Evolutionary conservation across 345 rosid genomes (phyloP).

Genomic region (Populus tremula): DNA sequence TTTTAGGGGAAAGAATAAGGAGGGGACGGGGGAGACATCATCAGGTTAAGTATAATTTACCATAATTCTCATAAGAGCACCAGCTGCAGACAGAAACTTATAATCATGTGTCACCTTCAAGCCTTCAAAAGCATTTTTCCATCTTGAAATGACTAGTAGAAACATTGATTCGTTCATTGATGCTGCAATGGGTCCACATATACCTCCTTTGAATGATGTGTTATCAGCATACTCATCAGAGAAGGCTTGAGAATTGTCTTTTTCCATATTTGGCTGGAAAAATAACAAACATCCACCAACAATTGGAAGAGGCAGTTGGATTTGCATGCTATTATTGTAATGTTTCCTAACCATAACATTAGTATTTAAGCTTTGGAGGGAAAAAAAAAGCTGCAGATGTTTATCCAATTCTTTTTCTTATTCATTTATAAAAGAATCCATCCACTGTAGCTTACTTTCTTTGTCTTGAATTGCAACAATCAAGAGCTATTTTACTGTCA

Average conservation of each 20-base stretch:
- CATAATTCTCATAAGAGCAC: slow-evolving; percentile 81
- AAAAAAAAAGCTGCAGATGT: neutral
- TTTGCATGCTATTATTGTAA: neutral
- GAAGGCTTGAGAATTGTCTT: slow-evolving; percentile 33
- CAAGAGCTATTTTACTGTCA: too few species aligned
- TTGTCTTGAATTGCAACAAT: too few species aligned
- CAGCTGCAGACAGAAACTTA: slow-evolving; percentile 72
- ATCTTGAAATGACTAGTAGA: slow-evolving; percentile 66
- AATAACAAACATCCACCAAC: slow-evolving; percentile 14
- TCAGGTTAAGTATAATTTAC: slow-evolving; percentile 30
- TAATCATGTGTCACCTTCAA: slow-evolving; percentile 79
- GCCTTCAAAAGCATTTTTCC: slow-evolving; percentile 80
- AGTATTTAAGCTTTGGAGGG: neutral
- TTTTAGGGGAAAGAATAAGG: neutral
- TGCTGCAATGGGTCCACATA: slow-evolving; percentile 93
- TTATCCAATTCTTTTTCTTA: neutral
- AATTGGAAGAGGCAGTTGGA: neutral
- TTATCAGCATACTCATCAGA: slow-evolving; percentile 34
- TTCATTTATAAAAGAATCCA: neutral
- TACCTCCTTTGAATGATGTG: slow-evolving; percentile 56
- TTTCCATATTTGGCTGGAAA: slow-evolving; percentile 43
- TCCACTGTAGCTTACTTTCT: too few species aligned
- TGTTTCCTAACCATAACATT: neutral
- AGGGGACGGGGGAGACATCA: neutral
- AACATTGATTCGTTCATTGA: slow-evolving; percentile 92